Percentiles rank a stretch among this genome's conserved stretches.
Evolutionary conservation across 2,329 filamentous ascomycete genomes (phyloP).

Genomic region (Penicillium sumatraense): DNA sequence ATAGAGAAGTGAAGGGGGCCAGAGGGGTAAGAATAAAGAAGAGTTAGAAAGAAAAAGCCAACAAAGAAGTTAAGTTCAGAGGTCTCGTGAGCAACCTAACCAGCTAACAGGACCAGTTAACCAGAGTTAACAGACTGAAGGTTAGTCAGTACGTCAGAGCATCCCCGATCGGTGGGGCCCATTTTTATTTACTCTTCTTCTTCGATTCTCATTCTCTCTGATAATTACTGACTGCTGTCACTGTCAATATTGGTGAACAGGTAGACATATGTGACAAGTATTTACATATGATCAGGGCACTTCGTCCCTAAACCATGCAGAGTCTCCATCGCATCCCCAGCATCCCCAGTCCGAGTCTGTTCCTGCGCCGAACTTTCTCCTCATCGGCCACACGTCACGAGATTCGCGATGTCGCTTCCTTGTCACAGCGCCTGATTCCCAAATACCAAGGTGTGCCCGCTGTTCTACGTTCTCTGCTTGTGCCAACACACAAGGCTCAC

Average conservation of each 20-base stretch:
- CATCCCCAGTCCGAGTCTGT: slow-evolving; percentile 7
- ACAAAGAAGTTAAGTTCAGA: not conserved
- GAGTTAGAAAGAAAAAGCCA: not conserved
- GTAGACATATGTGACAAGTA: not conserved
- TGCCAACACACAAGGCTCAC: slow-evolving; percentile 1
- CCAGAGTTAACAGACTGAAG: too few species aligned
- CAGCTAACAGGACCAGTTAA: too few species aligned
- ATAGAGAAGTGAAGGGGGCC: not conserved
- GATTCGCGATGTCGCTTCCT: slow-evolving; percentile 49
- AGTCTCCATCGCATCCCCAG: slow-evolving; percentile 14
- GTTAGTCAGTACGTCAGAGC: too few species aligned
- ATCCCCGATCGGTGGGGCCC: too few species aligned
- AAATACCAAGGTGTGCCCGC: slow-evolving; percentile 63
- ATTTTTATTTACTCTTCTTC: too few species aligned
- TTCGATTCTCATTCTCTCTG: too few species aligned
- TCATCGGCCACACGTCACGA: slow-evolving; percentile 44
- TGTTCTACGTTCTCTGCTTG: not conserved
- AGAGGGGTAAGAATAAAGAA: not conserved
- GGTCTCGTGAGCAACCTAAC: not conserved
- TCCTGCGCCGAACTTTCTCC: slow-evolving; percentile 48
- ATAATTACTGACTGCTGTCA: not conserved
- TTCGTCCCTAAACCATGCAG: slow-evolving; percentile 21
- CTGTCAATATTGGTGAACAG: not conserved
- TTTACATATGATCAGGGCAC: slow-evolving; percentile 1
- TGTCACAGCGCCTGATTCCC: slow-evolving; percentile 61